A percentile compares a stretch with the other conserved stretches of the same genome.
Conservation (phyloP, 2,329 filamentous ascomycete genomes). For the Penicillium sp. region DNA sequence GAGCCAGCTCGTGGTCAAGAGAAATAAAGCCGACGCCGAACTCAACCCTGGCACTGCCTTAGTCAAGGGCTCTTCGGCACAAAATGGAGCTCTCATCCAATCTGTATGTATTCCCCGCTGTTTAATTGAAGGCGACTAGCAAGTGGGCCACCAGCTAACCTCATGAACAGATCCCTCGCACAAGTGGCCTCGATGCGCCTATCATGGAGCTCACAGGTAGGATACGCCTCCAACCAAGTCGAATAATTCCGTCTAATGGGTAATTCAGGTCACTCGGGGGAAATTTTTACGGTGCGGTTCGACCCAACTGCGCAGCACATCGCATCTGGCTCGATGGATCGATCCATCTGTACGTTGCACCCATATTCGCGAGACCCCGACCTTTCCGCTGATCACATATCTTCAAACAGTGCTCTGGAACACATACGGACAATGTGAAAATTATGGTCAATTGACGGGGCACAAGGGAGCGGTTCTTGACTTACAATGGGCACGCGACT, state of each 20-base stretch:
- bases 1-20: slow-evolving; percentile 77
- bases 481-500: slow-evolving; percentile 95
- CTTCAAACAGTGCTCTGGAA: slow-evolving; percentile 79
- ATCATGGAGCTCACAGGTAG: slow-evolving; percentile 89
- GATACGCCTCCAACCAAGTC: slow-evolving; percentile 25
- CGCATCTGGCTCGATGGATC: slow-evolving; percentile 93
- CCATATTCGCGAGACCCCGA: background rate
- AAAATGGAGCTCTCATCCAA: slow-evolving; percentile 64
- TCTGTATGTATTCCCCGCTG: slow-evolving; percentile 51
- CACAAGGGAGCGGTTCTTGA: slow-evolving; percentile 91
- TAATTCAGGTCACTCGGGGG: slow-evolving; percentile 61
- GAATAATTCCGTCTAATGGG: slow-evolving; percentile 9
- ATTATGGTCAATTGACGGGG: slow-evolving; percentile 83
- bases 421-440: slow-evolving; percentile 88
- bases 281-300: slow-evolving; percentile 88
- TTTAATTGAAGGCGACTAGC: background rate
- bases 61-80: slow-evolving; percentile 51
- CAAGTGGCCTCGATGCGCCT: slow-evolving; percentile 80
- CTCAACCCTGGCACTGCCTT: slow-evolving; percentile 56
- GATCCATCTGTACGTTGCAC: slow-evolving; percentile 69
- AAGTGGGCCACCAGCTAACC: slow-evolving; percentile 10
- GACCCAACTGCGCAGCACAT: slow-evolving; percentile 84
- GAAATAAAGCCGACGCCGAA: slow-evolving; percentile 70
- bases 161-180: slow-evolving; percentile 64
- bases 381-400: background rate